Conservation (phyloP, 495 filamentous ascomycete species). For the Cenococcum geophilum region DNA sequence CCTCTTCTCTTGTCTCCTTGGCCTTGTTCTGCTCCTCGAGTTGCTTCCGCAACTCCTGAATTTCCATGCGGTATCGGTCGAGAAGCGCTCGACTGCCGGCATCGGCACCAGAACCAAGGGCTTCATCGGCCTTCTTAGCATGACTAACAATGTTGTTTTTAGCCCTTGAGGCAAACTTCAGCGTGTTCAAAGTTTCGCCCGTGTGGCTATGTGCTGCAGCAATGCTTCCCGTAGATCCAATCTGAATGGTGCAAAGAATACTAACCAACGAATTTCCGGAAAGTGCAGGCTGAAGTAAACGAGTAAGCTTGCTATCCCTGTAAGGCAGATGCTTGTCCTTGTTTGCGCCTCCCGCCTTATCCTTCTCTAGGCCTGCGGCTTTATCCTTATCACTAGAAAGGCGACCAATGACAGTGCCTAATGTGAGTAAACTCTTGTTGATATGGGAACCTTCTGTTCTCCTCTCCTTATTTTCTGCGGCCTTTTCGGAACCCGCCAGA, state of each 20-base stretch:
- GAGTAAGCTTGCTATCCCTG: constrained; percentile 92
- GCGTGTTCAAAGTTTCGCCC: constrained; percentile 85
- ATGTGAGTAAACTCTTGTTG: constrained; percentile 92
- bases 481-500: constrained; percentile 90
- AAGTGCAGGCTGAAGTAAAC: constrained; percentile 84
- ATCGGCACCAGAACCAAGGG: constrained; percentile 60
- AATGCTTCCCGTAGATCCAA: constrained; percentile 59
- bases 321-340: constrained; percentile 85
- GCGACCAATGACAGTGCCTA: constrained; percentile 89
- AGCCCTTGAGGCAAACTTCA: constrained; percentile 93
- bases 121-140: constrained; percentile 90
- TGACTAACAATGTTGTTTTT: constrained; percentile 98
- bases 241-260: constrained; percentile 91
- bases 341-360: constrained; percentile 49
- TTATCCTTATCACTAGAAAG: constrained; percentile 83
- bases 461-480: constrained; percentile 90
- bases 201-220: constrained; percentile 62
- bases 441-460: constrained; percentile 95
- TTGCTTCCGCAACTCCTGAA: constrained; percentile 71
- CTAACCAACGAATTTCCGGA: constrained; percentile 92
- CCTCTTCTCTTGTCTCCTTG: constrained; percentile 62
- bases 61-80: constrained; percentile 92
- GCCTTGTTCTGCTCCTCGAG: constrained; percentile 64
- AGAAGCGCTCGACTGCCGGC: constrained; percentile 79
- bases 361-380: constrained; percentile 47